Evolutionary conservation across 2,329 filamentous ascomycete species (phyloP), one percentile per base, ranked within the genome.

Genomic region (Podosphaera fusca): DNA sequence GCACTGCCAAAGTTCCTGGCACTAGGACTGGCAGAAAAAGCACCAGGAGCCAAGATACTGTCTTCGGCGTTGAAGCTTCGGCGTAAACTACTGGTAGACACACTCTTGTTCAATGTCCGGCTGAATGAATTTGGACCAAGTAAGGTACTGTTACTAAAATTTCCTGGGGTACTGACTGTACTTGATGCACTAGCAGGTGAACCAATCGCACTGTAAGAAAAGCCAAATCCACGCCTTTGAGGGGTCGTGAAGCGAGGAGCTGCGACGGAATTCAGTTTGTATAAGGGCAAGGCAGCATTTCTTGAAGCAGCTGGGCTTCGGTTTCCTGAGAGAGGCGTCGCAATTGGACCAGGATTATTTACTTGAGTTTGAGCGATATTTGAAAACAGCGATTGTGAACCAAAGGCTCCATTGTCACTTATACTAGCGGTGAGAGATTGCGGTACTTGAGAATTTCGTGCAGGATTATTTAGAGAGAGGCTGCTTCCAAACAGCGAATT

Each of bases 201-300:
- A 50, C 87, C 87, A 64, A 94, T 95, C 2, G 83, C 88, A 61
- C 88, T 94, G 70, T 95, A 95, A 1, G 85, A 88, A 68, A 95
- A 94, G 2, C 90, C 90, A 66, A 87, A 95, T 57, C 84, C 87
- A 58, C 84, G 79, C 71, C 87, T 90, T 63, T 88, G 85, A 0
- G 89, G 88, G 0, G 88, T 95, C 35, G 82, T 78, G 58, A 89
- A 82, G 53, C 88, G 84, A 30, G 84, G 84, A 7, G 85, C 82
- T 38, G 86, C 86, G 52, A 80, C 79, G 0, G 88, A 87, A 52
- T 87, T 90, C 62, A 94, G 77, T 70, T 89, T 92, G 73, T 90
- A 88, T 67, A 92, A 81, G 2, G 88, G 88, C 56, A 95, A 71
- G 49, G 90, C 85, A 8, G 85, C 84, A 61, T 79, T 81, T 67